Evolutionary conservation across 2,329 filamentous ascomycete species (phyloP).

Genomic region (Meredithiella fracta): DNA sequence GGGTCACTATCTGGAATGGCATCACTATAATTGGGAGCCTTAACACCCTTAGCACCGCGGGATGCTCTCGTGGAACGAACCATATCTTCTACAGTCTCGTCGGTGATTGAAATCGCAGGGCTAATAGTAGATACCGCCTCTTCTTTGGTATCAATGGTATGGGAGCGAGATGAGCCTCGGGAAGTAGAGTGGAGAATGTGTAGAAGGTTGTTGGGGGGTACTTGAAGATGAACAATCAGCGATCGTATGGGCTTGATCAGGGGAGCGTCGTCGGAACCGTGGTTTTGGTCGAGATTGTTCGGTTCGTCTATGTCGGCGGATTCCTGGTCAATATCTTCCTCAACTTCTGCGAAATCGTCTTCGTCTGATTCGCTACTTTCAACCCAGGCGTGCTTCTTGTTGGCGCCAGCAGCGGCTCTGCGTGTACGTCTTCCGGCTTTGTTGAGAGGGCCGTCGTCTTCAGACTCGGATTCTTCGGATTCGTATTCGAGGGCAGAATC

Average conservation of each 20-base stretch:
- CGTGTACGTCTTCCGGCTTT: conserved; percentile 33
- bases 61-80: conserved; percentile 27
- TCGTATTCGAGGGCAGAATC: conserved; percentile 34
- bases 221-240: conserved; percentile 30
- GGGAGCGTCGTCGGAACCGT: background rate
- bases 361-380: conserved; percentile 12
- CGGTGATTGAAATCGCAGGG: conserved; percentile 34
- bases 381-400: conserved; percentile 8
- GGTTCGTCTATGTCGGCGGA: conserved; percentile 17
- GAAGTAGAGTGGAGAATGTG: conserved; percentile 18
- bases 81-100: conserved; percentile 17
- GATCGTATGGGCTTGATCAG: conserved; percentile 9
- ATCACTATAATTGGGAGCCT: conserved; percentile 17
- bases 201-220: conserved; percentile 20
- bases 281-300: conserved; percentile 6
- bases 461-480: conserved; percentile 25
- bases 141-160: conserved; percentile 38
- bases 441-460: conserved; percentile 28
- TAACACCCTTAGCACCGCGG: conserved; percentile 35
- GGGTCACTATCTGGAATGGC: conserved; percentile 13
- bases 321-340: conserved; percentile 28
- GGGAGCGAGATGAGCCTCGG: conserved; percentile 35
- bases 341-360: conserved; percentile 28
- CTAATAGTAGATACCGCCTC: conserved; percentile 42
- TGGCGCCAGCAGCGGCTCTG: conserved; percentile 26